Evolutionary conservation across 1,284 basidiomycete species (phyloP).

Genomic region (Thecaphora thlaspeos): DNA sequence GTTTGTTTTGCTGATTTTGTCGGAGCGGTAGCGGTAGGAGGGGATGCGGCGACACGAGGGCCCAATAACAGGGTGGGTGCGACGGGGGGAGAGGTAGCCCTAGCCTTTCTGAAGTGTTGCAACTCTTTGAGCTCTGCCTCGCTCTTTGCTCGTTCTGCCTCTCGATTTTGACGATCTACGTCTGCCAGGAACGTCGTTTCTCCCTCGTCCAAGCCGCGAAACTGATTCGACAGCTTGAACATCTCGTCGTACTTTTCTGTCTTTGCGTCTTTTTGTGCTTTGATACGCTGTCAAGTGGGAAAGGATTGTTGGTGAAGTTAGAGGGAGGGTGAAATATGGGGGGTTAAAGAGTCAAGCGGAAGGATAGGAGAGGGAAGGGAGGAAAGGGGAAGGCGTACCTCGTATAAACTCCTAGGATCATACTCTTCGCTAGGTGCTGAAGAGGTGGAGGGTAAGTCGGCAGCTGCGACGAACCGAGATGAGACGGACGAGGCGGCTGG

Average conservation of each 20-base stretch:
- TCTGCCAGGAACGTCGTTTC: conserved; percentile 46
- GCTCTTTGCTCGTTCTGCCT: conserved; percentile 15
- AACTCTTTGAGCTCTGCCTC: conserved; percentile 30
- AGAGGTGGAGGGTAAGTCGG: conserved; percentile 6
- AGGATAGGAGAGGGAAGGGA: neutral
- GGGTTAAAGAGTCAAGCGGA: neutral
- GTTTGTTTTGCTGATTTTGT: neutral
- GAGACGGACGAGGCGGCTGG: conserved; percentile 3
- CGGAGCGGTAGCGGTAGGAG: neutral
- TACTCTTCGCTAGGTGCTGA: conserved; percentile 11
- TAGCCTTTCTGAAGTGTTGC: conserved; percentile 32
- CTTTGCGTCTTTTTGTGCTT: conserved; percentile 47
- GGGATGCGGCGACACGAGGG: too few species aligned
- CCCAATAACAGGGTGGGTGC: conserved; percentile 2
- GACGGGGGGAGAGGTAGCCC: neutral
- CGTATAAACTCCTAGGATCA: conserved; percentile 35
- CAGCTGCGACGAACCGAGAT: conserved; percentile 26
- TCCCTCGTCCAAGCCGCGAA: conserved; percentile 50
- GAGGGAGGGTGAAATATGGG: too few species aligned
- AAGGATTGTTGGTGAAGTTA: too few species aligned
- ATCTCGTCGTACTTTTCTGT: conserved; percentile 47
- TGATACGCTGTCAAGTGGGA: conserved; percentile 15
- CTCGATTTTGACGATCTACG: conserved; percentile 20
- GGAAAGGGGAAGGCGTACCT: neutral
- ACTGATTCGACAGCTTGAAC: conserved; percentile 51